Evolutionary conservation across 768 basidiomycete genomes (phyloP), one percentile per base, ranked within the genome.

Genomic region (Termitomyces sp.): DNA sequence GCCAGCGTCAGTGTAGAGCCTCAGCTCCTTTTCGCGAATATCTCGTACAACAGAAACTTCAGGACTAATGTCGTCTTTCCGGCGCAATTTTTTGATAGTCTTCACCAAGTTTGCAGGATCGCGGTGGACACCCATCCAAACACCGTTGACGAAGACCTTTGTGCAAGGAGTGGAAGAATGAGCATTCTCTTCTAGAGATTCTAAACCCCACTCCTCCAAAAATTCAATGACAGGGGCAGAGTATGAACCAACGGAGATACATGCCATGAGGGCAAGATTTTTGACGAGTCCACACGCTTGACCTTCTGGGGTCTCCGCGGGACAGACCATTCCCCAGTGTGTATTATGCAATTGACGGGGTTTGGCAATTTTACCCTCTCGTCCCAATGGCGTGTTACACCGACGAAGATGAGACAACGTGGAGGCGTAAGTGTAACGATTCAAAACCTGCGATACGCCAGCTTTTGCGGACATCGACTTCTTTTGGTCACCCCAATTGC

Each of bases 241-340:
- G 58, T 91, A 87, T 0, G 95, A 95, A 42, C 97, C 97, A 57
- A 99, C 96, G 44, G 97, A 98, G 58, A 98, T 97, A 72, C 94
- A 96, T 4, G 96, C 77, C 95, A 98, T 96, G 62, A 98, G 85
- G 0, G 97, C 92, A 56, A 99, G 76, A 73, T 99, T 98, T 78
- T 99, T 98, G 74, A 98, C 97, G 43, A 98, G 83, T 74, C 97
- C 97, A 74, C 97, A 99, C 59, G 97, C 97, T 71, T 98, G 97
- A 45, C 97, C 97, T 85, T 99, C 97, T 1, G 97, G 97, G 4
- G 97, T 99, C 72, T 99, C 97, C 38, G 97, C 97, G 42, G 97
- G 97, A 68, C 97, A 99, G 19, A 99, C 97, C 97, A 99, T 98
- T 37, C 97, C 97, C 97, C 97, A 99, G 66, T 99, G 97, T 0